phyloP scores from a whole-genome alignment of 2,329 filamentous ascomycete genomes.

The Aspergillus bombycis region DNA sequence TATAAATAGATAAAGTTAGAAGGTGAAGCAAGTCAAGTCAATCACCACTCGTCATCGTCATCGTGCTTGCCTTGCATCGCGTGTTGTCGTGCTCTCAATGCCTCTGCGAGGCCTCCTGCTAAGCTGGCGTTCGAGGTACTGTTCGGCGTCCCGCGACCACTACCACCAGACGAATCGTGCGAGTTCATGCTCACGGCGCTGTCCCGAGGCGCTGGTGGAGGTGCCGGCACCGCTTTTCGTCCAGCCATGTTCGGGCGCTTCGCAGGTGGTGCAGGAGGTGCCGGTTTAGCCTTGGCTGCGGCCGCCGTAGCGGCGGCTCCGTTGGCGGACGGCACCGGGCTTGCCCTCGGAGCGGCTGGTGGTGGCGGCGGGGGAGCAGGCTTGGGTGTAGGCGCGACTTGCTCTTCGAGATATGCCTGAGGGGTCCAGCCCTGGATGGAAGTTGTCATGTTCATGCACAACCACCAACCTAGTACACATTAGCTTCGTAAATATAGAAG shows the following conservation, averaged over 20 bases:
- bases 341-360: conserved; percentile 50
- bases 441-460: conserved; percentile 72
- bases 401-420: conserved; percentile 88
- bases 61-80: conserved; percentile 72
- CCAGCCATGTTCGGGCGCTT: conserved; percentile 73
- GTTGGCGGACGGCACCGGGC: conserved; percentile 67
- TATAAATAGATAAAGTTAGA: conserved; percentile 15
- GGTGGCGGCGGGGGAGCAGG: conserved; percentile 59
- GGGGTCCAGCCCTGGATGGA: conserved; percentile 90
- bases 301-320: conserved; percentile 43
- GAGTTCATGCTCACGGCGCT: conserved; percentile 54
- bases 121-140: conserved; percentile 61
- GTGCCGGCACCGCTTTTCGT: conserved; percentile 72
- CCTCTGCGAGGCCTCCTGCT: conserved; percentile 75
- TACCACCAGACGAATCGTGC: conserved; percentile 60
- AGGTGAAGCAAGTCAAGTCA: conserved; percentile 15
- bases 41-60: conserved; percentile 72
- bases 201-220: conserved; percentile 70
- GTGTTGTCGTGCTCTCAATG: conserved; percentile 74
- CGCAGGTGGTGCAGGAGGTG: conserved; percentile 74
- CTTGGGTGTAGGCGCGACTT: conserved; percentile 59
- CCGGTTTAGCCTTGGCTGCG: conserved; percentile 63
- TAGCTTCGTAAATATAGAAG: neutral
- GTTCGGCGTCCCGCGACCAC: conserved; percentile 71
- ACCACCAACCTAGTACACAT: conserved; percentile 79